Base-by-base conservation (phyloP, 2,329 filamentous ascomycete species). In the Ascochyta clinopodiicola region DNA sequence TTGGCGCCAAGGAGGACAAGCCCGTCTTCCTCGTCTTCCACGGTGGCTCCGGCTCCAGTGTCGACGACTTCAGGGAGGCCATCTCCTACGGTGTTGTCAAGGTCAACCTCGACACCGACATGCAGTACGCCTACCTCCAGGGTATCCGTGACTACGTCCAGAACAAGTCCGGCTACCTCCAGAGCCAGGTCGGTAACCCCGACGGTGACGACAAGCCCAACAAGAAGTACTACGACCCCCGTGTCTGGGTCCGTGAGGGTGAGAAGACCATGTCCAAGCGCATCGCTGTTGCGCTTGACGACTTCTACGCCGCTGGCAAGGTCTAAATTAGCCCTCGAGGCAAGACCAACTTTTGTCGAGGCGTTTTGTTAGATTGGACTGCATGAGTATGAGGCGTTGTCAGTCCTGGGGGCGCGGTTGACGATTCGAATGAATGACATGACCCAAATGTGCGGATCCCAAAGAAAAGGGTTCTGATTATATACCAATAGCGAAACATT, bases 11-110 rank as follows among this genome's bases (percentile, higher is more conserved):
- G 69, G 86, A 90, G 65, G 85, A 90, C 75, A 97, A 97, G 89
- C 95, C 95, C 68, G 91, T 98, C 75, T 98, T 93, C 88, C 92
- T 99, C 74, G 95, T 99, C 78, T 99, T 99, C 90, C 95, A 99
- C 86, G 95, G 95, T 74, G 95, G 95, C 72, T 96, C 91, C 63
- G 95, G 95, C 68, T 96, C 91, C 65, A 84, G 85, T 77, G 96
- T 96, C 84, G 80, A 91, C 69, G 95, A 99, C 82, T 99, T 90
- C 86, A 84, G 66, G 7, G 61, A 72, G 51, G 69, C 69, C 15
- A 72, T 72, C 56, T 64, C 60, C 76, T 90, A 94, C 80, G 95
- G 95, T 84, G 94, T 99, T 69, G 89, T 97, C 83, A 99, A 99
- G 89, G 95, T 99, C 81, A 99, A 99, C 84, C 84, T 99, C 72